phyloP scores from a whole-genome alignment of 306 rosid species.

The Quercus rubra region DNA sequence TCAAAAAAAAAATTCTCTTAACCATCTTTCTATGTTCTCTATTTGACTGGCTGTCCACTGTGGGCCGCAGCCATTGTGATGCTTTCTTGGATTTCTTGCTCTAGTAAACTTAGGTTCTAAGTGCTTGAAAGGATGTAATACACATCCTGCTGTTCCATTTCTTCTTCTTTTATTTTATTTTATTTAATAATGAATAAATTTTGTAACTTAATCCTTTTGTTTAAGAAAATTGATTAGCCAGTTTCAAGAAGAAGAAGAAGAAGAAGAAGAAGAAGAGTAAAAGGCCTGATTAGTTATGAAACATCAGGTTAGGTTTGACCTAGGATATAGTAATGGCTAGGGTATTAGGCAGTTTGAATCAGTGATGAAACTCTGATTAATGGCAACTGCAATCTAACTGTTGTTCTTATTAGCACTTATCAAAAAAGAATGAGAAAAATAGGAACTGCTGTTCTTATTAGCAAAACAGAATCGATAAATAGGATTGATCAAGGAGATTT shows the following conservation, averaged over 20 bases:
- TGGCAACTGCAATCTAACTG: neutral
- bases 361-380: neutral
- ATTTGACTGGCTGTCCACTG: neutral
- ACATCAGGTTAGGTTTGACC: neutral
- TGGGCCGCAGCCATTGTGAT: neutral
- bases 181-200: neutral
- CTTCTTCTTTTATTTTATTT: too few species aligned
- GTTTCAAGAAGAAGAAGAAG: neutral
- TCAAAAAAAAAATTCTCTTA: neutral
- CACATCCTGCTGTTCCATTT: neutral
- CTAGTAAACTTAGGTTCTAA: neutral
- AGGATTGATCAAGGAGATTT: too few species aligned
- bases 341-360: neutral
- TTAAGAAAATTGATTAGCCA: neutral
- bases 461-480: neutral
- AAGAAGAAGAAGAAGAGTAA: neutral
- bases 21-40: neutral
- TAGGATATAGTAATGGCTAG: neutral
- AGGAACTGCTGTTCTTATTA: too few species aligned
- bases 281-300: neutral
- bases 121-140: neutral
- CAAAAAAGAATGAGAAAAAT: too few species aligned
- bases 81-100: neutral
- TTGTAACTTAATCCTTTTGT: neutral
- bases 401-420: neutral